Evolutionary conservation across 495 filamentous ascomycete genomes (phyloP), one percentile per base, ranked within the genome.

Genomic region (Neurospora terricola): DNA sequence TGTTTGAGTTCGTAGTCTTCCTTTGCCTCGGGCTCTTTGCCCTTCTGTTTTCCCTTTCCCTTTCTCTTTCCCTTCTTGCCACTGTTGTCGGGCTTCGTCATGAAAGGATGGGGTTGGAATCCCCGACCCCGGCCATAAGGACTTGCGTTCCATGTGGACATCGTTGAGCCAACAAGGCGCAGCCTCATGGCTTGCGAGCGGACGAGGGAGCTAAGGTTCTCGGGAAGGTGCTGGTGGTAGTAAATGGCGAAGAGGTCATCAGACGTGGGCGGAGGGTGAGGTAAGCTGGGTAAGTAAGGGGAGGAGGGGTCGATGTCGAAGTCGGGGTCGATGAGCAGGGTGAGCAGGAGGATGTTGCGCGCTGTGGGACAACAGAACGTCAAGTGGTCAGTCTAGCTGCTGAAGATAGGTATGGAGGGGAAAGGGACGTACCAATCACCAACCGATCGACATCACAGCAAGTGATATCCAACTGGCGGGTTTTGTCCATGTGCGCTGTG

Each of bases 381-480:
- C 8, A 48, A 11, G 9, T 48, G 43, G 1, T 48, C 9, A 48
- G 43, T 11, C n/a, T 21, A 0, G 3, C 43, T 11, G 4, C 12
- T 23, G 10, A 54, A 54, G 21, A 54, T 23, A n/a, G n/a, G n/a
- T n/a, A n/a, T n/a, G 4, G 42, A 12, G 4, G 23, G 23, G 14
- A 34, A 21, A 12, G 70, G 14, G 69, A 40, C 73, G 62, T 14
- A 81, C 80, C 80, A 21, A 80, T 77, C 37, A 80, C 69, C 3
- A 73, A 74, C 9, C 68, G 37, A 7, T 80, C 76, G 11, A 70
- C 70, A 72, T 81, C 79, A 30, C 78, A 80, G 23, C 76, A 79
- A 3, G 80, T 82, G 40, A 81, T 74, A 54, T 81, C 80, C 54
- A 82, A 69, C 12, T 72, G 73, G 73, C 79, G 74, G 9, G 74